phyloP scores from a whole-genome alignment of 164 flowering plant genomes.

The Amborella trichopoda region DNA sequence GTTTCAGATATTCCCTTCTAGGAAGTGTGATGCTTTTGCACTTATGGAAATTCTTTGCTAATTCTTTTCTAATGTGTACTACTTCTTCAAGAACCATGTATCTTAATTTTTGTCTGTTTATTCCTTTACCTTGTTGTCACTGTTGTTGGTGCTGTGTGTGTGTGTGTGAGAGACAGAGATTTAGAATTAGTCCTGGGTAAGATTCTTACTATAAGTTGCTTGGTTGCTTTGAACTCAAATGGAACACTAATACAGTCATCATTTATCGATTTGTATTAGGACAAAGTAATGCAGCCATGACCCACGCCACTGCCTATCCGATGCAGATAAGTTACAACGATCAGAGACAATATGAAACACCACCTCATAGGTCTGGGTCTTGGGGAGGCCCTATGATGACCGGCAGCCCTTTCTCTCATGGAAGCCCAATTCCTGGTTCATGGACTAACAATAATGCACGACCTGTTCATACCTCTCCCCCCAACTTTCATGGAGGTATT shows the following conservation, averaged over 20 bases:
- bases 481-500: constrained; percentile 14
- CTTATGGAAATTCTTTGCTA: too few species aligned
- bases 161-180: background rate
- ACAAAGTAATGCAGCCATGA: constrained; percentile 17
- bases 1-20: too few species aligned
- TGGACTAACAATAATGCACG: constrained; percentile 18
- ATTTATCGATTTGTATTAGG: constrained; percentile 16
- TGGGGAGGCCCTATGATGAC: constrained; percentile 15
- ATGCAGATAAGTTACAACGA: constrained; percentile 13
- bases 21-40: too few species aligned
- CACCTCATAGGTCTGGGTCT: constrained; percentile 7
- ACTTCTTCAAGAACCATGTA: too few species aligned
- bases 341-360: constrained; percentile 16
- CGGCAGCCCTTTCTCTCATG: constrained; percentile 9
- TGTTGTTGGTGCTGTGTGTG: too few species aligned
- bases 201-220: too few species aligned
- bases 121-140: too few species aligned
- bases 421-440: constrained; percentile 13
- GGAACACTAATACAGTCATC: background rate
- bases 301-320: constrained; percentile 14
- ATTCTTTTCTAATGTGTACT: too few species aligned
- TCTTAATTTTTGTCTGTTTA: too few species aligned
- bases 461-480: constrained; percentile 7
- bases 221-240: too few species aligned
- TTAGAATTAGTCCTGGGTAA: background rate